Base-by-base conservation (phyloP, 73 alveolate genomes). In the Paramecium bursaria region DNA sequence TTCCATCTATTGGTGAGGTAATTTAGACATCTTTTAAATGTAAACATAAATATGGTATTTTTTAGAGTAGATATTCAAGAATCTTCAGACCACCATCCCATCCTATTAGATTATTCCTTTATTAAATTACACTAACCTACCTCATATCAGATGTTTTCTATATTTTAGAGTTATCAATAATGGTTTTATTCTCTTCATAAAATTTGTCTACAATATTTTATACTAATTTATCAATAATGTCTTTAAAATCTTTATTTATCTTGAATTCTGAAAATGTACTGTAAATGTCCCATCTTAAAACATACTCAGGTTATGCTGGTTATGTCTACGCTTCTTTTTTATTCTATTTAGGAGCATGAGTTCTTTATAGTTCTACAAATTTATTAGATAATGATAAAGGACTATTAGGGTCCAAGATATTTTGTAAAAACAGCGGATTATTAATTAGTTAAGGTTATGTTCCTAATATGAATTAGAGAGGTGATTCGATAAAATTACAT, bases 141-240 rank as follows among this genome's bases (percentile, higher is more conserved):
- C 13, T 67, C 44, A 3, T 67, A 67, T 39, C 44, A 2, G 21
- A 1, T 42, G 4, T 1, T 1, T 14, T 31, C 6, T 2, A 67
- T 13, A 13, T 67, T 67, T 4, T 31, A 42, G 17, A 67, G 7
- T 7, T 42, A 2, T 67, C 82, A 11, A 67, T 33, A 21, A 67
- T 1, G 6, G 19, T 67, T 11, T 3, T n/a, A 19, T 67, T 67
- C 15, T 67, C 82, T 67, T 67, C 82, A 67, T 39, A 35, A 42
- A 67, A 67, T 67, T 57, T 67, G 44, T 67, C 82, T 19, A 67
- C 50, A 21, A 47, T 33, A 15, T 3, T n/a, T 42, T 67, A 19
- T 1, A 44, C 53, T 25, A 67, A 25, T 0, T 25, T 67, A 67
- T 67, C 44, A 2, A 67, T 44, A 25, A 67, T 31, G 44, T 33